Evolutionary conservation across 1,139 yeast genomes (phyloP).

Genomic region (Kodamaea derodonti): DNA sequence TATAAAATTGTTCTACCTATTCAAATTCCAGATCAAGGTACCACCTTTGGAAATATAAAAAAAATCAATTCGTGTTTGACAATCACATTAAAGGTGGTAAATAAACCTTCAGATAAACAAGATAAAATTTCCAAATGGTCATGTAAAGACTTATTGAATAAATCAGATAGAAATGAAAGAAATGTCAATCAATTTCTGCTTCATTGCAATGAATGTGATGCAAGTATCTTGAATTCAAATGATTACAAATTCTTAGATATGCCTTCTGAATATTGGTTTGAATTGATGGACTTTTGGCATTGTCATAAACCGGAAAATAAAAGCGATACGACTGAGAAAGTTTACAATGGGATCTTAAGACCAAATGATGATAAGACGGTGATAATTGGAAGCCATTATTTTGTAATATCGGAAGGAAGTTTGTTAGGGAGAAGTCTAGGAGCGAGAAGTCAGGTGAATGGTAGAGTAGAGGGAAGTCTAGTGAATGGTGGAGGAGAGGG

Average conservation of each 20-base stretch:
- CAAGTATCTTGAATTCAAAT: conserved; percentile 24
- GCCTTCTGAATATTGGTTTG: conserved; percentile 95
- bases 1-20: conserved; percentile 4
- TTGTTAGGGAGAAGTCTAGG: conserved; percentile 28
- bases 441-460: background rate
- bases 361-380: conserved; percentile 42
- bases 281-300: conserved; percentile 97
- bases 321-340: conserved; percentile 15
- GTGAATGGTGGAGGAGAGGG: background rate
- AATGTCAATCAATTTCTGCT: conserved; percentile 30
- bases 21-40: conserved; percentile 1
- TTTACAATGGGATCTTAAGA: conserved; percentile 35
- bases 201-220: conserved; percentile 30
- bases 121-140: conserved; percentile 29
- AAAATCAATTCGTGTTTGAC: conserved; percentile 9
- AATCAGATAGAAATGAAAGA: conserved; percentile 22
- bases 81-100: conserved; percentile 3
- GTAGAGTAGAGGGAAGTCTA: background rate
- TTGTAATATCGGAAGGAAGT: no score
- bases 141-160: conserved; percentile 31
- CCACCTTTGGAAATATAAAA: conserved; percentile 10
- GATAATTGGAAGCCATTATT: conserved; percentile 57
- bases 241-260: conserved; percentile 49
- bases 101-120: conserved; percentile 14
- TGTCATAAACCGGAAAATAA: conserved; percentile 74